Percentiles rank a stretch among this genome's conserved stretches.
phyloP scores from a whole-genome alignment of 176 grass and related monocot species.

The Areca catechu region DNA sequence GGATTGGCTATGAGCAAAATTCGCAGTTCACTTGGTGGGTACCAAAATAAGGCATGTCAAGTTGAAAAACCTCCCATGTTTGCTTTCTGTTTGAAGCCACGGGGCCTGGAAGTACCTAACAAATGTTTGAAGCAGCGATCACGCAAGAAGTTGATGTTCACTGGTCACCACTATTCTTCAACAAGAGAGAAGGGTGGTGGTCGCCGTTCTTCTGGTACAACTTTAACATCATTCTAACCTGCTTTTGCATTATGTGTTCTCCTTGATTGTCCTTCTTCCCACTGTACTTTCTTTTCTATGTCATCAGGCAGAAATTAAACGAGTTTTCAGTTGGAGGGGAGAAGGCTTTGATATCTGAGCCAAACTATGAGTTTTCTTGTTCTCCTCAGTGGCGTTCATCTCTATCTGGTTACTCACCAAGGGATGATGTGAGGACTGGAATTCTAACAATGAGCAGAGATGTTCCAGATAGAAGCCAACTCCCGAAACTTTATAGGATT shows the following conservation, averaged over 20 bases:
- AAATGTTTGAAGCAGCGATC: conserved; percentile 66
- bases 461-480: too few relatives aligned
- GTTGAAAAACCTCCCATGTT: conserved; percentile 68
- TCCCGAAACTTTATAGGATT: too few relatives aligned
- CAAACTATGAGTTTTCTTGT: too few relatives aligned
- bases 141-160: conserved; percentile 74
- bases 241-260: too few relatives aligned
- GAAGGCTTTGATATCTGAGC: neutral
- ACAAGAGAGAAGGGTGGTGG: conserved; percentile 49
- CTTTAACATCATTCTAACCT: neutral
- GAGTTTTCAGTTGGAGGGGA: conserved; percentile 4
- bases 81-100: conserved; percentile 92
- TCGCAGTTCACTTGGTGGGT: conserved; percentile 37
- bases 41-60: conserved; percentile 33
- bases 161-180: conserved; percentile 40
- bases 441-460: too few relatives aligned
- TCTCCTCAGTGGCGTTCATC: neutral
- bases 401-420: too few relatives aligned
- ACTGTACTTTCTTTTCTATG: neutral
- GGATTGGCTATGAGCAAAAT: conserved; percentile 51
- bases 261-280: neutral
- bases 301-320: conserved; percentile 17
- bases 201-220: conserved; percentile 45
- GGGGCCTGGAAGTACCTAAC: conserved; percentile 52
- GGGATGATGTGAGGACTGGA: too few relatives aligned